Conservation (phyloP, 2,329 filamentous ascomycete species). For the Exophiala sp. region DNA sequence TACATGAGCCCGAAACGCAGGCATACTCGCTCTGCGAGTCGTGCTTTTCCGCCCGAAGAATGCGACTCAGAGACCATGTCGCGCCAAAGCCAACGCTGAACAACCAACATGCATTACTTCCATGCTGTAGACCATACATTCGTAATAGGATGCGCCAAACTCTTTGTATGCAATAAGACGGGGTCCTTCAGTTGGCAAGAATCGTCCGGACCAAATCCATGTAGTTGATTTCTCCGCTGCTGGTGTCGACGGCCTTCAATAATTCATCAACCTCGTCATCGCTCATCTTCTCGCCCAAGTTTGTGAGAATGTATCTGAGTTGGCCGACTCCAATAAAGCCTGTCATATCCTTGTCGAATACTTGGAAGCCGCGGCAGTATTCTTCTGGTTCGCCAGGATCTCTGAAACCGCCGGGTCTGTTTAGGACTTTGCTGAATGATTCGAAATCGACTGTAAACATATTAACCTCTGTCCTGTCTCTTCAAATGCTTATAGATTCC, state of each 20-base stretch:
- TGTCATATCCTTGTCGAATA: constrained; percentile 98
- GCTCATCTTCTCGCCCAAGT: constrained; percentile 98
- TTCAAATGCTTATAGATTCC: constrained; percentile 32
- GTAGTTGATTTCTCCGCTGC: constrained; percentile 95
- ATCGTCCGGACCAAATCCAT: constrained; percentile 80
- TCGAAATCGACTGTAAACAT: constrained; percentile 81
- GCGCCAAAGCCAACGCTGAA: constrained; percentile 6
- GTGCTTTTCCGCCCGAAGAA: background rate
- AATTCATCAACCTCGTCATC: constrained; percentile 99
- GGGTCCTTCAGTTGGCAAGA: constrained; percentile 64
- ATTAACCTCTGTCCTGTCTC: constrained; percentile 1
- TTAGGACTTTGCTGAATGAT: constrained; percentile 92
- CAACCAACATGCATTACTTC: constrained; percentile 9
- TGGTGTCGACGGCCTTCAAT: constrained; percentile 95
- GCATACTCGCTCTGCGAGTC: background rate
- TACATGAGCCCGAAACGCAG: background rate
- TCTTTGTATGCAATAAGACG: background rate
- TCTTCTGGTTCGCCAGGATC: constrained; percentile 97
- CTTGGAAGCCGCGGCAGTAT: constrained; percentile 97
- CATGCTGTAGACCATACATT: constrained; percentile 19
- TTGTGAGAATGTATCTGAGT: constrained; percentile 94
- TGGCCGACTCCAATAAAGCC: constrained; percentile 97
- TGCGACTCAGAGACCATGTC: background rate
- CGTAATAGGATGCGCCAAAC: constrained; percentile 12
- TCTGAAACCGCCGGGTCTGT: constrained; percentile 96